phyloP scores from a whole-genome alignment of 768 basidiomycete species.

The Rhodotorula graminis region DNA sequence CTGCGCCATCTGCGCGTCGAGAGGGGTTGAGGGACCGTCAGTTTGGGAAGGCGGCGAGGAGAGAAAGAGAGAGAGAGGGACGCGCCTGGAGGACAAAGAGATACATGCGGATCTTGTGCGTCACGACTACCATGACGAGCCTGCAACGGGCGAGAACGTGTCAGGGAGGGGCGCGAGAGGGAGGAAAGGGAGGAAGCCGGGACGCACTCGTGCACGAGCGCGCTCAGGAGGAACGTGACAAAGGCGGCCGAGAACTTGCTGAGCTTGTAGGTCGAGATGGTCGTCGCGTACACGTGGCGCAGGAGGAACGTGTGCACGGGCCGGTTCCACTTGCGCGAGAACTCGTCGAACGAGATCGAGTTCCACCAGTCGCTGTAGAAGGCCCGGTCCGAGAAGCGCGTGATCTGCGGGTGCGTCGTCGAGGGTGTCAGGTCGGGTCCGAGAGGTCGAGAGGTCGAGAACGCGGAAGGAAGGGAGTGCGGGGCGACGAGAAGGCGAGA shows the following conservation, averaged over 20 bases:
- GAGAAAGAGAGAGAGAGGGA: constrained; percentile 9
- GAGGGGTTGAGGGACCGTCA: not conserved
- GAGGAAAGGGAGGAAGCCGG: not conserved
- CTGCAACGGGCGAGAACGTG: constrained; percentile 45
- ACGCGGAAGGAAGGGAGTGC: not conserved
- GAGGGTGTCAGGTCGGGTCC: not conserved
- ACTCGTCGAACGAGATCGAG: not conserved
- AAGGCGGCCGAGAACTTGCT: constrained; percentile 80
- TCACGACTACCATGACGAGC: constrained; percentile 92
- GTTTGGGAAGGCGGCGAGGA: not conserved
- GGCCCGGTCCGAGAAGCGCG: constrained; percentile 88
- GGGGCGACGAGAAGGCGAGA: constrained; percentile 62
- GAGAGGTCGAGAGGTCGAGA: not conserved
- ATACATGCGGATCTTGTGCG: constrained; percentile 78
- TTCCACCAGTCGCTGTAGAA: constrained; percentile 87
- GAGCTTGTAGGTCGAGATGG: constrained; percentile 69
- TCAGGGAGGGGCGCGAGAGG: constrained; percentile 44
- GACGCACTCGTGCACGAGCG: constrained; percentile 48
- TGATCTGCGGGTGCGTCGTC: constrained; percentile 1
- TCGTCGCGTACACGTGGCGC: constrained; percentile 88
- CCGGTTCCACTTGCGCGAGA: constrained; percentile 93
- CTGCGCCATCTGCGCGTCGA: constrained; percentile 64
- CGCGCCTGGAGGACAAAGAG: constrained; percentile 69
- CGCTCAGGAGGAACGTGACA: constrained; percentile 84
- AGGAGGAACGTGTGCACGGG: constrained; percentile 63